Base-by-base conservation (phyloP, 371 early-diverging fungal species). In the Rhizomucor miehei region DNA sequence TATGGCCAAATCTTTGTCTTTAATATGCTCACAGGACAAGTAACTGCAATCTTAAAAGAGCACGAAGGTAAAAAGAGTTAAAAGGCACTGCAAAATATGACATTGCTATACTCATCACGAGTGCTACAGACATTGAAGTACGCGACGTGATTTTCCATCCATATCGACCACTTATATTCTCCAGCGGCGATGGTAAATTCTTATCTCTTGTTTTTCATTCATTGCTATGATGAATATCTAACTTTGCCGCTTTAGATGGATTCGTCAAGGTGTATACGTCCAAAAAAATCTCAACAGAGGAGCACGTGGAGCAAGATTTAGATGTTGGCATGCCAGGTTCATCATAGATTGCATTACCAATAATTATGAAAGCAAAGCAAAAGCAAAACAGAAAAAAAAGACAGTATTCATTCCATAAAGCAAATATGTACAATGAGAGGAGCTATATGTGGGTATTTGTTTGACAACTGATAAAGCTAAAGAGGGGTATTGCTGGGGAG, bases 111-210 rank as follows among this genome's bases (percentile, higher is more conserved):
- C 17, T n/a, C n/a, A n/a, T n/a, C n/a, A n/a, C n/a, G n/a, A n/a
- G n/a, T 50, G 29, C 45, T 12, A 19, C 67, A 80, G 90, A 88
- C 23, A 79, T 92, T 25, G 95, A 95, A 63, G 86, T 95, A 6
- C 86, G 95, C 23, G 95, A 95, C 73, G 86, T 92, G n/a, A 71
- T 92, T 46, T 91, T 93, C 67, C 95, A 94, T 60, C 94, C 93
- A 29, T 82, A 84, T 19, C 73, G 82, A 51, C 85, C 88, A 12
- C 62, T 91, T 8, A 49, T 95, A 47, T 88, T 93, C 57, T 88
- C 93, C 5, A 84, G 90, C 73, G 87, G 83, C 40, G 95, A 95
- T 66, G 95, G 87, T 85, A 79, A 35, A 44, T 54, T 11, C 29
- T 20, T 16, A n/a, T 0, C 2, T 21, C 8, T 25, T 34, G 10